Conservation (phyloP, 2,329 filamentous ascomycete species). For the Ascochyta lentis region DNA sequence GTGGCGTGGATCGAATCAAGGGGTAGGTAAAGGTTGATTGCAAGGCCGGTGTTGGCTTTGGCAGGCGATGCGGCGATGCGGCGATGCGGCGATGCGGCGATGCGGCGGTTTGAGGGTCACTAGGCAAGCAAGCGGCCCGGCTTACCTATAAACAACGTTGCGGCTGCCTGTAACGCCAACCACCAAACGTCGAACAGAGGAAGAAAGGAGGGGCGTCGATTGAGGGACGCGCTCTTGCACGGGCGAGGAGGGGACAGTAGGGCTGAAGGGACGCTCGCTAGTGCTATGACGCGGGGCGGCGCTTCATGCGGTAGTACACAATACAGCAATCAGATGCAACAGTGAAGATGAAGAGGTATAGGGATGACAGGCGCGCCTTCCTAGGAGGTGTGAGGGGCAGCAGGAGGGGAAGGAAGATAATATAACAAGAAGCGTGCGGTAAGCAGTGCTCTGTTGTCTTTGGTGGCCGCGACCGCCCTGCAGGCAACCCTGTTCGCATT, state of each 20-base stretch:
- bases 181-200: slow-evolving; percentile 1
- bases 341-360: background rate
- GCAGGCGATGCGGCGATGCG: background rate
- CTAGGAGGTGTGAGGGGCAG: background rate
- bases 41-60: background rate
- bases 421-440: background rate
- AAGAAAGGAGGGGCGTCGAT: slow-evolving; percentile 10
- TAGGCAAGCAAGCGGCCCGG: background rate
- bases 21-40: background rate
- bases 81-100: background rate
- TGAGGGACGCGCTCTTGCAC: slow-evolving; percentile 14
- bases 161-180: background rate
- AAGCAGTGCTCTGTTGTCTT: slow-evolving; percentile 12
- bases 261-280: slow-evolving; percentile 18
- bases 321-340: background rate
- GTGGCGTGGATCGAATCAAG: background rate
- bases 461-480: slow-evolving; percentile 14
- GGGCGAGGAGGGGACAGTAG: slow-evolving; percentile 15
- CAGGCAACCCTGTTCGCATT: slow-evolving; percentile 13
- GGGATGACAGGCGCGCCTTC: slow-evolving; percentile 5
- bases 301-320: slow-evolving; percentile 10
- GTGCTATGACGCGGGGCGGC: slow-evolving; percentile 20
- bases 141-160: slow-evolving; percentile 2
- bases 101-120: slow-evolving; percentile 6
- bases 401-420: background rate